Evolutionary conservation across 176 grass and related monocot species (phyloP).

Genomic region (Chloris gayana): DNA sequence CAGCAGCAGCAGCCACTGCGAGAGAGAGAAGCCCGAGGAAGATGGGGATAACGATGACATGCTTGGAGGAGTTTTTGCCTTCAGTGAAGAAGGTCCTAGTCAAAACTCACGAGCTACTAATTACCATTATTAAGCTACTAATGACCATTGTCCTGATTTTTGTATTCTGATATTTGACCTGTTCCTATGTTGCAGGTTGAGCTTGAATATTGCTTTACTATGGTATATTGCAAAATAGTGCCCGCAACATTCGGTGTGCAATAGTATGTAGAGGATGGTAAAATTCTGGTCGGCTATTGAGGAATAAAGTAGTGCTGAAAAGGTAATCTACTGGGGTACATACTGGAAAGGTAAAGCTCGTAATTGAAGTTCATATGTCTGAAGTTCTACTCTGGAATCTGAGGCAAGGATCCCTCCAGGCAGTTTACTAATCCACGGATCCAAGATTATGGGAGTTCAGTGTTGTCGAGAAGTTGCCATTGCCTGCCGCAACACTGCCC

Average conservation of each 20-base stretch:
- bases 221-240: conserved; percentile 45
- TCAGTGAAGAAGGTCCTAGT: conserved; percentile 92
- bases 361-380: conserved; percentile 33
- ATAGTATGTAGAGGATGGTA: conserved; percentile 56
- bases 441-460: conserved; percentile 45
- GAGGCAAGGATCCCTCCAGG: conserved; percentile 51
- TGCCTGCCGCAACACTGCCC: conserved; percentile 55
- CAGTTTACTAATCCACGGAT: conserved; percentile 61
- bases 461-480: conserved; percentile 60
- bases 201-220: conserved; percentile 52
- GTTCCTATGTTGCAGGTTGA: conserved; percentile 59
- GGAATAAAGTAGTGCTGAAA: conserved; percentile 57
- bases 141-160: background rate
- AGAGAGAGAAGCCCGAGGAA: conserved; percentile 99
- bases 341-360: conserved; percentile 56
- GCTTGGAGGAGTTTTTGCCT: conserved; percentile 96
- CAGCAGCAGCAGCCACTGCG: conserved; percentile 99
- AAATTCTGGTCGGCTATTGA: conserved; percentile 49
- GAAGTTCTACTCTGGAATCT: conserved; percentile 52
- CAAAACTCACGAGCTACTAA: background rate
- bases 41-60: conserved; percentile 95
- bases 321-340: conserved; percentile 47
- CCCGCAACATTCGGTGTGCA: conserved; percentile 47
- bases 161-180: conserved; percentile 27
- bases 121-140: background rate